Evolutionary conservation across 768 basidiomycete genomes (phyloP).

Genomic region (Kwoniella dendrophila): DNA sequence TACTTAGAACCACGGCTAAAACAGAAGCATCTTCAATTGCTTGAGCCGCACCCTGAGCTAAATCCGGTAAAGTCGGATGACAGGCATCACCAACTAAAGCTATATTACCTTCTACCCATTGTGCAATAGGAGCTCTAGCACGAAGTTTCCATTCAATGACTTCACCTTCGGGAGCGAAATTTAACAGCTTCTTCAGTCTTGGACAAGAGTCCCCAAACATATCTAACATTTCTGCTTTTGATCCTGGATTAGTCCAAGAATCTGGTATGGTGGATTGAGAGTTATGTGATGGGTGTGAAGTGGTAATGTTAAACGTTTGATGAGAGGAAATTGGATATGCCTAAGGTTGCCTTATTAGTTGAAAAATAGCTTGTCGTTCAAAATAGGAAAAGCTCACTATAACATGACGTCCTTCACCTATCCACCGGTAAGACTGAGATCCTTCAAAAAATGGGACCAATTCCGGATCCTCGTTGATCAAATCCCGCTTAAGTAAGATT

Average conservation of each 20-base stretch:
- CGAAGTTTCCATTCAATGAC: not conserved
- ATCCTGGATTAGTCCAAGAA: not conserved
- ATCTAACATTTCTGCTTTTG: not conserved
- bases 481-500: not conserved
- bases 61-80: not conserved
- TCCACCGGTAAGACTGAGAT: not conserved
- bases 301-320: not conserved
- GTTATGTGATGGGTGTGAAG: not conserved
- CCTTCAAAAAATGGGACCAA: not conserved
- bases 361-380: not conserved
- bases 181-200: not conserved
- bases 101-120: not conserved
- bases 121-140: not conserved
- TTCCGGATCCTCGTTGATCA: not conserved
- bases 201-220: not conserved
- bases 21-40: not conserved
- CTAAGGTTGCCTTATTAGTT: not conserved
- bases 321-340: not conserved
- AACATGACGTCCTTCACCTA: not conserved
- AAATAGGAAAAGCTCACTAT: not conserved
- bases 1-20: not conserved
- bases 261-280: not conserved
- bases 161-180: not conserved
- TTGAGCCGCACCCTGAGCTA: not conserved
- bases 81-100: not conserved